Evolutionary conservation across 805 yeast genomes (phyloP), one percentile per base, ranked within the genome.

Genomic region (Debaryomyces prosopidis): DNA sequence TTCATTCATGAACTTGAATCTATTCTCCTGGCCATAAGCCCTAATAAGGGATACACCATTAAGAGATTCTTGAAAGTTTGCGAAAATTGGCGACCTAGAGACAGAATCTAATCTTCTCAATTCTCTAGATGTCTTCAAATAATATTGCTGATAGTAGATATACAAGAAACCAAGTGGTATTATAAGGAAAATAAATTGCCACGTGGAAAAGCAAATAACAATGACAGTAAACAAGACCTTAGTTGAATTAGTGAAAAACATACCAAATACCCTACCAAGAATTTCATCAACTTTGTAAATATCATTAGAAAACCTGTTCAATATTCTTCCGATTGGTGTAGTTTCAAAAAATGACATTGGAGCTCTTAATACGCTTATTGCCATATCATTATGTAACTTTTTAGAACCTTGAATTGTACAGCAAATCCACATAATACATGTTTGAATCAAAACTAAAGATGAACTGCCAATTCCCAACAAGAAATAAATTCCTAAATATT

Each of bases 311-410:
- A 91, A 91, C 63, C 98, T 76, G 71, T 91, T 91, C 64, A 90
- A 72, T 46, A 91, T 81, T 69, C 98, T 80, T 31, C 98, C 98
- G 52, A 90, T 83, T 45, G 97, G 98, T 0, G 98, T 91, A 1
- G 96, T 89, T 66, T 91, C 98, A 60, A 91, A 91, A 64, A 92
- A 91, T 27, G 89, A 79, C 97, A 91, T 92, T 50, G 97, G 97
- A 0, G 97, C 94, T 52, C 91, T 77, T 48, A 92, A 66, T 11
- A 91, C 94, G 44, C 69, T 57, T 10, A 48, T 66, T 4, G 91
- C 82, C 97, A 91, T 89, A 14, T 69, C 66, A 49, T 83, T 77
- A 64, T 91, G 98, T 48, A 89, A 71, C 45, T 73, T 77, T 47
- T 72, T 81, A 8, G 98, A 92, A 7, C 94, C 96, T 45, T 80